Conservation (phyloP, 352 stramenopile species). For the Globisporangium abappressorium region DNA sequence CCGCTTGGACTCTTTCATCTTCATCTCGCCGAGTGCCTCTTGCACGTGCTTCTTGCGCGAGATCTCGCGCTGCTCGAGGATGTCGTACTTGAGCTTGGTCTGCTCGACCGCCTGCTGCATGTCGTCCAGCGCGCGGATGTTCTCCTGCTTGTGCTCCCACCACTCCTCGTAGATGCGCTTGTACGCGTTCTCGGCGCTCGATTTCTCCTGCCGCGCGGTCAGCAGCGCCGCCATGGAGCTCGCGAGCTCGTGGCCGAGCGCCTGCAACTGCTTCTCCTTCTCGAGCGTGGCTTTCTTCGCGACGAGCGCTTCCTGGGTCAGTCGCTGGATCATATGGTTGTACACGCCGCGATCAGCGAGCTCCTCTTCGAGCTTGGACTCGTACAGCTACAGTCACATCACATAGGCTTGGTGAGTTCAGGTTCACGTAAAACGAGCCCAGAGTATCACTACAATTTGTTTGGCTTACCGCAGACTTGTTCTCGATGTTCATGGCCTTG, state of each 20-base stretch:
- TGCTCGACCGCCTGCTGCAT: constrained; percentile 76
- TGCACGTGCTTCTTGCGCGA: constrained; percentile 74
- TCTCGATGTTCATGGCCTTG: constrained; percentile 70
- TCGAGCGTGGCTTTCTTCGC: constrained; percentile 66
- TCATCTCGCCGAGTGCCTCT: constrained; percentile 65
- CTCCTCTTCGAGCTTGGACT: constrained; percentile 78
- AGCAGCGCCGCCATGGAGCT: constrained; percentile 50
- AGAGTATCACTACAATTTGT: background rate
- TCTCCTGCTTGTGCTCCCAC: constrained; percentile 75
- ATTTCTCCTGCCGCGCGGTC: constrained; percentile 69
- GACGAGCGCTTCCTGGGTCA: constrained; percentile 51
- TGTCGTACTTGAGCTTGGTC: constrained; percentile 68
- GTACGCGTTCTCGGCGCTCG: constrained; percentile 52
- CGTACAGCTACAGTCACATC: constrained; percentile 45
- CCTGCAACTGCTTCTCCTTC: constrained; percentile 58
- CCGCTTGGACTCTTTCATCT: constrained; percentile 61
- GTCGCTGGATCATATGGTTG: constrained; percentile 80
- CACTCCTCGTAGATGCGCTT: constrained; percentile 65
- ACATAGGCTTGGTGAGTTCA: background rate
- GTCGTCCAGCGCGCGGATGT: constrained; percentile 65
- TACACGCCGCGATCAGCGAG: constrained; percentile 67
- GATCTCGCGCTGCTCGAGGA: constrained; percentile 72
- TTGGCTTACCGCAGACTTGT: constrained; percentile 59
- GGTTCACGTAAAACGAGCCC: too few relatives aligned
- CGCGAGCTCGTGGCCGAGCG: constrained; percentile 54